Evolutionary conservation across 495 filamentous ascomycete genomes (phyloP).

Genomic region (Arthonia radiata): DNA sequence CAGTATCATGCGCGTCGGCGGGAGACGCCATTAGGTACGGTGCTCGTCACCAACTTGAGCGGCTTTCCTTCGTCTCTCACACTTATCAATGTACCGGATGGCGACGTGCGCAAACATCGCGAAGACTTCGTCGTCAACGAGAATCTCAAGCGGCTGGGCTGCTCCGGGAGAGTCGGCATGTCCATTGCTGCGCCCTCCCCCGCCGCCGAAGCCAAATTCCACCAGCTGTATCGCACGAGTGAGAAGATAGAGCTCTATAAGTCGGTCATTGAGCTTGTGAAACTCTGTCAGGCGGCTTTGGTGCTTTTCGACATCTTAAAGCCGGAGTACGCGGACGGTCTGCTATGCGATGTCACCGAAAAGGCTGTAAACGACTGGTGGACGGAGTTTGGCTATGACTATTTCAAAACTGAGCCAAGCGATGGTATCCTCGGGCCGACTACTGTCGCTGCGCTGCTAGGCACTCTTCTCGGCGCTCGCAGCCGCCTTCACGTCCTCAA

Average conservation of each 20-base stretch:
- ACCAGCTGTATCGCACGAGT: constrained; percentile 67
- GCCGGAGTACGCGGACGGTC: constrained; percentile 73
- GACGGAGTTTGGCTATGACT: constrained; percentile 74
- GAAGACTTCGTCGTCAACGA: constrained; percentile 88
- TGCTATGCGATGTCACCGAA: constrained; percentile 85
- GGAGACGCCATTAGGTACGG: constrained; percentile 56
- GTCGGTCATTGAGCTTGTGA: constrained; percentile 72
- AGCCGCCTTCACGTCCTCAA: constrained; percentile 64
- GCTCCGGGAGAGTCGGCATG: constrained; percentile 69
- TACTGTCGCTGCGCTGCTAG: constrained; percentile 69
- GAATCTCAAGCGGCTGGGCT: constrained; percentile 74
- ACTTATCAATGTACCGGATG: constrained; percentile 68
- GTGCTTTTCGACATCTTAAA: constrained; percentile 70
- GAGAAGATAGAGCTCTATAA: constrained; percentile 52
- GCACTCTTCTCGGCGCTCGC: constrained; percentile 67
- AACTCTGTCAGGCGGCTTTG: constrained; percentile 73
- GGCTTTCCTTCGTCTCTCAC: constrained; percentile 74
- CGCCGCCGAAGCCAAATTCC: constrained; percentile 75
- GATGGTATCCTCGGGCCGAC: constrained; percentile 85
- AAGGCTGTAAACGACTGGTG: constrained; percentile 85
- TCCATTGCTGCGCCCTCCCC: constrained; percentile 48
- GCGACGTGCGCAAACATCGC: constrained; percentile 57
- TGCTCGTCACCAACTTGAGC: constrained; percentile 87
- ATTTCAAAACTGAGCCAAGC: constrained; percentile 72
- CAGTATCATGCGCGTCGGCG: constrained; percentile 58